These are phyloP conservation scores for Lepidium didymum DNA, from an alignment of 345 rosid genomes.

Conservation along the genomic window DNA sequence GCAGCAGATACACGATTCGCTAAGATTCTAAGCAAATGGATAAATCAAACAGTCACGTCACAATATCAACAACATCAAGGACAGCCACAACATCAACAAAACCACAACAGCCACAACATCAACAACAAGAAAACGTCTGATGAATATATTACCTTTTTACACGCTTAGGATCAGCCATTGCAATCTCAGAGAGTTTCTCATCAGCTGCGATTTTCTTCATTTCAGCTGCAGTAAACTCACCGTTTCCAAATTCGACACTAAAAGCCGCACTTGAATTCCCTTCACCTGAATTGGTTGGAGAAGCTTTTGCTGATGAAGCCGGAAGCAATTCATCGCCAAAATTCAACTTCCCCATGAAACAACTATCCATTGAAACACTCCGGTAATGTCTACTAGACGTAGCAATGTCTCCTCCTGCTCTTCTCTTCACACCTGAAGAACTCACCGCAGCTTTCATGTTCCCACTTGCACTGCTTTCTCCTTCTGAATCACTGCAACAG, in stretches of 20 bases:
- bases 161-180: slow-evolving; percentile 50
- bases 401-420: slow-evolving; percentile 54
- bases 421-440: slow-evolving; percentile 38
- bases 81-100: not conserved
- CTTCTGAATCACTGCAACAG: slow-evolving; percentile 68
- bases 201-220: slow-evolving; percentile 65
- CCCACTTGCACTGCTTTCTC: slow-evolving; percentile 47
- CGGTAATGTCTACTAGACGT: slow-evolving; percentile 44
- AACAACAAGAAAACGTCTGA: not conserved
- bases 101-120: not conserved
- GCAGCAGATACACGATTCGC: slow-evolving; percentile 89
- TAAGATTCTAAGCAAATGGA: slow-evolving; percentile 45
- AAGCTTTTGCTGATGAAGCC: slow-evolving; percentile 16
- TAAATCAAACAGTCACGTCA: not conserved
- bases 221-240: slow-evolving; percentile 56
- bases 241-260: slow-evolving; percentile 45
- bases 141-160: slow-evolving; percentile 37
- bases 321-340: slow-evolving; percentile 42
- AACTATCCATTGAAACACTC: slow-evolving; percentile 76
- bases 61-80: too few relatives aligned
- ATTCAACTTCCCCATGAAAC: slow-evolving; percentile 42
- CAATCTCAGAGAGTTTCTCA: slow-evolving; percentile 79
- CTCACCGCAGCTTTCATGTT: slow-evolving; percentile 22
- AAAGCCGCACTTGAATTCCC: slow-evolving; percentile 32
- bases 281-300: slow-evolving; percentile 41